A percentile compares a stretch with the other conserved stretches of the same genome.
phyloP scores from a whole-genome alignment of 208 protist genomes.

The Acanthamoeba lenticulata region DNA sequence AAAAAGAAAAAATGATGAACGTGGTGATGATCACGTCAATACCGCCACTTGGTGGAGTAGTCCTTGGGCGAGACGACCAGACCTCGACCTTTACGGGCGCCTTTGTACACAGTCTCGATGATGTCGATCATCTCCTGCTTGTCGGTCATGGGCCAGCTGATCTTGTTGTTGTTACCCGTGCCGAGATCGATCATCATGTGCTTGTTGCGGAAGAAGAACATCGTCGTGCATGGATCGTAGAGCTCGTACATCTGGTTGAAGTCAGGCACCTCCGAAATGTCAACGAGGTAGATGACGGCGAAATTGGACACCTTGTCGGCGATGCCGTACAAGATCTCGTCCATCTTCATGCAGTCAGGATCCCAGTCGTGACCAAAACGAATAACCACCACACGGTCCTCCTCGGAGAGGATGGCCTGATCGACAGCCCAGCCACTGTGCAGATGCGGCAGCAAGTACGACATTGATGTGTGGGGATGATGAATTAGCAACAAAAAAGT shows the following conservation, averaged over 20 bases:
- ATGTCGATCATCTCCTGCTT: conserved; percentile 98
- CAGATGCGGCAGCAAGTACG: conserved; percentile 92
- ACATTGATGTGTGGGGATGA: neutral
- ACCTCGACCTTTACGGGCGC: conserved; percentile 94
- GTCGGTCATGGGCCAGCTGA: conserved; percentile 97
- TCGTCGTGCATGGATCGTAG: conserved; percentile 97
- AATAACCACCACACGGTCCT: conserved; percentile 92
- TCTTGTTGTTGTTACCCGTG: conserved; percentile 99
- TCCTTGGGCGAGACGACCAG: conserved; percentile 97
- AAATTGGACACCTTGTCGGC: conserved; percentile 90
- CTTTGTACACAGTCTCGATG: conserved; percentile 94
- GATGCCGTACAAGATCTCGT: conserved; percentile 85
- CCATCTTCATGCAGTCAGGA: conserved; percentile 92
- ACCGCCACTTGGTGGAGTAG: conserved; percentile 95
- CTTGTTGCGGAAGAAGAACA: conserved; percentile 99
- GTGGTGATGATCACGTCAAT: conserved; percentile 79
- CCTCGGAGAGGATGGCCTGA: conserved; percentile 90
- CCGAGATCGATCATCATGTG: conserved; percentile 99
- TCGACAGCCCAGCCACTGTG: conserved; percentile 93
- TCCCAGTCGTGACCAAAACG: conserved; percentile 95
- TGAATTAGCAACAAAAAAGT: no score
- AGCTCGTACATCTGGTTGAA: conserved; percentile 99
- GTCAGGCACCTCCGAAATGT: conserved; percentile 95
- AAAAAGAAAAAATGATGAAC: neutral
- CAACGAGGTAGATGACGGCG: conserved; percentile 93